A percentile compares a stretch with the other conserved stretches of the same genome.
Conservation (phyloP, 768 basidiomycete species). For the Trametes cingulata region DNA sequence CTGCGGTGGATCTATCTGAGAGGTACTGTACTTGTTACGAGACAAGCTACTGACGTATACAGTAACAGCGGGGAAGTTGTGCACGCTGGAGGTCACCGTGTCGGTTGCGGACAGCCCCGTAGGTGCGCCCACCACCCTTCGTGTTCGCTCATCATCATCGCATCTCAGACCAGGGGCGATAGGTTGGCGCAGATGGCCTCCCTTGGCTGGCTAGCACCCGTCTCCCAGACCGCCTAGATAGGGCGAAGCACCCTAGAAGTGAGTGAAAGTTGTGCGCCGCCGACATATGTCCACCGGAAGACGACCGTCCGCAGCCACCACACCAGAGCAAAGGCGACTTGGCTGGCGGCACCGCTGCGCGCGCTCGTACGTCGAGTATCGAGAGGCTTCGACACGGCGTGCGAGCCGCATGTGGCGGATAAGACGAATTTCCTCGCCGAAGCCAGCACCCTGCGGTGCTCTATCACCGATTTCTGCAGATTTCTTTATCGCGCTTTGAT, state of each 20-base stretch:
- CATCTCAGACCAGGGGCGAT: constrained; percentile 12
- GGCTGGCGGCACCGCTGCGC: background rate
- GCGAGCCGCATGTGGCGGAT: background rate
- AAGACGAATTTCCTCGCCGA: background rate
- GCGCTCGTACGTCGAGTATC: background rate
- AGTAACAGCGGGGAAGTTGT: background rate
- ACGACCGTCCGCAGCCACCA: constrained; percentile 4
- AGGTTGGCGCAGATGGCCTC: background rate
- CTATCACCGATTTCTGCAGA: constrained; percentile 4
- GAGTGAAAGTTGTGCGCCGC: constrained; percentile 16
- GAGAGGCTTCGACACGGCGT: background rate
- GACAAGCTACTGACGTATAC: too few species aligned
- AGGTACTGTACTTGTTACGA: too few species aligned
- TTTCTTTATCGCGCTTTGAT: constrained; percentile 5
- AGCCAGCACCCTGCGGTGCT: background rate
- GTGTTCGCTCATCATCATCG: constrained; percentile 9
- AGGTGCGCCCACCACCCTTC: constrained; percentile 1
- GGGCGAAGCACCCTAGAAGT: constrained; percentile 11
- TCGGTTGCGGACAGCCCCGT: constrained; percentile 7
- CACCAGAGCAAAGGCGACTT: background rate
- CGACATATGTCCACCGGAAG: constrained; percentile 18
- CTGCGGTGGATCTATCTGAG: too few species aligned
- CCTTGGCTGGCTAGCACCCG: background rate
- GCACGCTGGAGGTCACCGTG: background rate
- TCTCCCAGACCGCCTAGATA: background rate